Conservation (phyloP, 768 basidiomycete species). For the Stropharia rugosoannulata region DNA sequence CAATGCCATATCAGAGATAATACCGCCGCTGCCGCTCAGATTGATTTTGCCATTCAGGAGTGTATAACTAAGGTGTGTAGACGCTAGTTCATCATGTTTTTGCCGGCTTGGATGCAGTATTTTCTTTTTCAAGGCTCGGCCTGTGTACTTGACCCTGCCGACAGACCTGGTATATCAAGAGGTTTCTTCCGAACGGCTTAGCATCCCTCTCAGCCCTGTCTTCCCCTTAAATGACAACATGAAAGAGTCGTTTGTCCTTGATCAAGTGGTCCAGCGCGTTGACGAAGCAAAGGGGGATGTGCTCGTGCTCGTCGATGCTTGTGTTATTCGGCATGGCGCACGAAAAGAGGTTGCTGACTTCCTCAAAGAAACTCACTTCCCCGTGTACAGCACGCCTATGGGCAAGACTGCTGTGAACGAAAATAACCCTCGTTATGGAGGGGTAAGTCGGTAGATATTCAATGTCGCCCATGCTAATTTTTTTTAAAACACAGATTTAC, state of each 20-base stretch:
- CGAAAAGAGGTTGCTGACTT: constrained; percentile 7
- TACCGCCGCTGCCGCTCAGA: not conserved
- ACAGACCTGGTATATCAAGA: constrained; percentile 7
- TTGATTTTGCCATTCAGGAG: constrained; percentile 11
- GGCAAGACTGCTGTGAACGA: constrained; percentile 13
- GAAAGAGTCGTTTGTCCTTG: constrained; percentile 6
- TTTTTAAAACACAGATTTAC: constrained; percentile 1
- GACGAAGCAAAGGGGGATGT: constrained; percentile 4
- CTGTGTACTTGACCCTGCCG: constrained; percentile 10
- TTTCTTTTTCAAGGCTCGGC: constrained; percentile 8
- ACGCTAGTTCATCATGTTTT: not conserved
- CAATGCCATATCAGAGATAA: constrained; percentile 7
- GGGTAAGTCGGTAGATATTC: constrained; percentile 2
- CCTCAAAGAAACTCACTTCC: constrained; percentile 7
- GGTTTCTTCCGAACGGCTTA: constrained; percentile 5
- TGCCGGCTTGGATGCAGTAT: not conserved
- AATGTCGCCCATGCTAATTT: not conserved
- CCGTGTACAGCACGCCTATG: constrained; percentile 11
- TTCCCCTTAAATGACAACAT: constrained; percentile 2
- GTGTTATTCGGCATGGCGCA: constrained; percentile 10
- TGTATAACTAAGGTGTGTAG: constrained; percentile 11
- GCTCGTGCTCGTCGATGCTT: constrained; percentile 10
- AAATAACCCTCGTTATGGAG: constrained; percentile 10
- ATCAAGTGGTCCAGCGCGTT: constrained; percentile 8
- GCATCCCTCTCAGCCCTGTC: not conserved